These are phyloP conservation scores for Drosera capensis DNA, from an alignment of 148 eudicot species.

Conservation along the genomic window DNA sequence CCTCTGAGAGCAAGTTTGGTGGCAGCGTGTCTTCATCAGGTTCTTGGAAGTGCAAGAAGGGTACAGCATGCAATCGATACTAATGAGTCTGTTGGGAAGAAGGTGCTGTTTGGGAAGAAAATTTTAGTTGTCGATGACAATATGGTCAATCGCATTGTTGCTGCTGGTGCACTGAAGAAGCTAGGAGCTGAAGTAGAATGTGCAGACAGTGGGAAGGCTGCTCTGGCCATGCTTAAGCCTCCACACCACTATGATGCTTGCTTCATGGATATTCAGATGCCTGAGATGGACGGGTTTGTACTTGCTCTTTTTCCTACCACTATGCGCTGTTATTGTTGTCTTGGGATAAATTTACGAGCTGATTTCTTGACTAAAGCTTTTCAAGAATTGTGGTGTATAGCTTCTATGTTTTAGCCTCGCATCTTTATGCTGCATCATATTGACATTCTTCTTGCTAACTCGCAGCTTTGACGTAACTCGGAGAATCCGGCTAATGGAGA, in stretches of 20 bases:
- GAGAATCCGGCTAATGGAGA: constrained; percentile 38
- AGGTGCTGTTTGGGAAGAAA: constrained; percentile 38
- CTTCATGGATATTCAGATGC: constrained; percentile 82
- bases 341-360: not conserved
- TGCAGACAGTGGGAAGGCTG: constrained; percentile 57
- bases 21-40: constrained; percentile 67
- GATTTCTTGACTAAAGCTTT: not conserved
- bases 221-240: constrained; percentile 34
- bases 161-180: constrained; percentile 63
- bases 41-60: constrained; percentile 31
- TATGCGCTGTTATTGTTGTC: not conserved
- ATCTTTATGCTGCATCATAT: not conserved
- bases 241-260: constrained; percentile 56
- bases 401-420: not conserved
- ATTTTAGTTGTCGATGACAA: constrained; percentile 70
- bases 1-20: constrained; percentile 58
- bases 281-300: constrained; percentile 72
- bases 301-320: constrained; percentile 1
- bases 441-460: not conserved
- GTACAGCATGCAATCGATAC: constrained; percentile 23
- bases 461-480: constrained; percentile 60
- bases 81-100: constrained; percentile 17
- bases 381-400: not conserved
- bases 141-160: constrained; percentile 50
- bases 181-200: constrained; percentile 54